Evolutionary conservation across 2,329 filamentous ascomycete species (phyloP).

Genomic region (Phaeoacremonium minimum): DNA sequence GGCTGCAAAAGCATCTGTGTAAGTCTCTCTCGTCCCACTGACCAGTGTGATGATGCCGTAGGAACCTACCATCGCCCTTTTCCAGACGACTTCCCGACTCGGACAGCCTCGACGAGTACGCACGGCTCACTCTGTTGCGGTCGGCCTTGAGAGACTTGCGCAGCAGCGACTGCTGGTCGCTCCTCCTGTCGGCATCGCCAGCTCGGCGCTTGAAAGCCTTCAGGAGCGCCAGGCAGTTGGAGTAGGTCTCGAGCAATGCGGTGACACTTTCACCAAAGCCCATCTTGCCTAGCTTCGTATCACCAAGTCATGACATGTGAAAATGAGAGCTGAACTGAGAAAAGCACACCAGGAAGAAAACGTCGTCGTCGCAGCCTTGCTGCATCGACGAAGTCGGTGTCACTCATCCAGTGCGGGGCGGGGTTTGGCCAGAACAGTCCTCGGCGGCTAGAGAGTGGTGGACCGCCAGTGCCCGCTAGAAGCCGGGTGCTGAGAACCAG

Average conservation of each 20-base stretch:
- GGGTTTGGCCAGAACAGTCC: too few species aligned
- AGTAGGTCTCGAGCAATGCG: constrained; percentile 42
- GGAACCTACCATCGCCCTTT: constrained; percentile 41
- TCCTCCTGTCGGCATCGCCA: constrained; percentile 2
- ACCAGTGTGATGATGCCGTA: background rate
- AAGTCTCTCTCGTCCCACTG: too few species aligned
- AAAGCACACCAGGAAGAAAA: background rate
- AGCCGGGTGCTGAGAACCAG: too few species aligned
- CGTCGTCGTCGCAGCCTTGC: background rate
- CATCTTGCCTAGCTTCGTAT: constrained; percentile 20
- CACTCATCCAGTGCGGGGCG: too few species aligned
- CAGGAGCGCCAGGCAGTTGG: constrained; percentile 37
- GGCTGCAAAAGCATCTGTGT: too few species aligned
- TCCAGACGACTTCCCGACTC: constrained; percentile 35
- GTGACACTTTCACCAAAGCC: constrained; percentile 38
- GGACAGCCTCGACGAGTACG: constrained; percentile 35
- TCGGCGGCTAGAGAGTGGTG: too few species aligned
- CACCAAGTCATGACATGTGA: too few species aligned
- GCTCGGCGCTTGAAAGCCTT: constrained; percentile 23
- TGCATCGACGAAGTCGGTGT: constrained; percentile 1
- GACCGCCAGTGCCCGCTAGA: too few species aligned
- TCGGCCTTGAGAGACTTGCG: constrained; percentile 31
- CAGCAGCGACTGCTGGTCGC: constrained; percentile 21
- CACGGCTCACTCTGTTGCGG: constrained; percentile 33
- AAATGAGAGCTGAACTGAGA: background rate